Base-by-base conservation (phyloP, 148 eudicot species). In the Drosera capensis region DNA sequence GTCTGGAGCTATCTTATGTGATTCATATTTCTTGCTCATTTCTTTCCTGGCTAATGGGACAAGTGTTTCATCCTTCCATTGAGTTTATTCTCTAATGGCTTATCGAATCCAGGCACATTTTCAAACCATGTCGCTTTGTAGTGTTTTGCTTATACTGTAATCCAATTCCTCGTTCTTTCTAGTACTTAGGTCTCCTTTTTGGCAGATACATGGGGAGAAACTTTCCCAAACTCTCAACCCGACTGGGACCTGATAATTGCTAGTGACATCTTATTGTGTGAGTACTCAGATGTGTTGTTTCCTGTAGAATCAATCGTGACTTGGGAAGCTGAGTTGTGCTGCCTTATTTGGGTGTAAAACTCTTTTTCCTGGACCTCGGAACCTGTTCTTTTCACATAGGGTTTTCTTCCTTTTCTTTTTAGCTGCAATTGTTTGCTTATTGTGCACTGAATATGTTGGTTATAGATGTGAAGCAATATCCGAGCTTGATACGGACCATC, bases 131-230 rank as follows among this genome's bases (percentile, higher is more conserved):
- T 26, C 17, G 8, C 3, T 25, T 16, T 18, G 8, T 45, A 23
- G 18, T n/a, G n/a, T 23, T 13, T 25, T 15, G 19, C 25, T 19
- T 15, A 2, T 18, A 43, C 6, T 2, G 5, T 15, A n/a, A 13
- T 42, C 22, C 45, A 28, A 28, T 28, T 28, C 11, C 7, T 5
- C 5, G 31, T 28, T 28, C 31, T 28, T 28, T 28, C 7, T 28
- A 28, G 11, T 28, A 28, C 31, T 28, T 5, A 28, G 11, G 31
- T 2, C 52, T 14, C 25, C 7, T 12, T 1, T 41, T 58, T 63
- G 56, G 51, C 92, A 88, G 97, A 90, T 73, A 68, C 97, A 18
- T 90, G 97, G 97, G 97, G 97, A 14, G 85, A 90, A 28, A 51
- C 59, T 43, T 80, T 90, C 57, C 75, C 84, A 40, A 52, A 38